These are phyloP conservation scores for Podosphaera fusca DNA, from an alignment of 2,329 filamentous ascomycete species.

Conservation along the genomic window DNA sequence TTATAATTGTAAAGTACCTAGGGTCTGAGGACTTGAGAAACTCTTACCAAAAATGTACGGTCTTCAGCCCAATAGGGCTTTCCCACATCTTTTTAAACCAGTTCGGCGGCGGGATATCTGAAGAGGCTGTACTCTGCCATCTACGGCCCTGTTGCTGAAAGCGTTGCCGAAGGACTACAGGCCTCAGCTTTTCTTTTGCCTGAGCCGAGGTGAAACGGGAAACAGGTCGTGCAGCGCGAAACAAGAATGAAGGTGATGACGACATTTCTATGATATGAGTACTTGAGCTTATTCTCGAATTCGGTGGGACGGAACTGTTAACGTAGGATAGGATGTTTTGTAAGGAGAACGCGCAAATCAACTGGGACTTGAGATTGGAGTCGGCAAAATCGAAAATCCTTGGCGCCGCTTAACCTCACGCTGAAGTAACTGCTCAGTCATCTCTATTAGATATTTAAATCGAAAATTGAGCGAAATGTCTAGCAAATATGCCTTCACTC, in stretches of 20 bases:
- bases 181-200: background rate
- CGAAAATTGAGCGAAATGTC: slow-evolving; percentile 37
- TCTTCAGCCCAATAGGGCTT: slow-evolving; percentile 64
- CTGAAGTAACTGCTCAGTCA: too few relatives aligned
- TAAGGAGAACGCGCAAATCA: too few relatives aligned
- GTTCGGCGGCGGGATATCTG: slow-evolving; percentile 20
- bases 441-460: too few relatives aligned
- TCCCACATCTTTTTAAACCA: slow-evolving; percentile 66
- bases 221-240: background rate
- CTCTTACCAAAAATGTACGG: slow-evolving; percentile 87
- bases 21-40: background rate
- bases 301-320: too few relatives aligned
- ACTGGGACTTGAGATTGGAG: too few relatives aligned
- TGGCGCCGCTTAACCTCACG: too few relatives aligned
- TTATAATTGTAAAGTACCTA: slow-evolving; percentile 3
- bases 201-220: background rate
- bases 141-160: slow-evolving; percentile 24
- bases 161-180: background rate
- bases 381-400: too few relatives aligned
- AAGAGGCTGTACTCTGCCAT: slow-evolving; percentile 40
- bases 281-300: too few relatives aligned
- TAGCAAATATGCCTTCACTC: slow-evolving; percentile 75
- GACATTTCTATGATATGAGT: background rate
- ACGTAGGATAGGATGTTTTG: too few relatives aligned
- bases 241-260: background rate